Conservation (phyloP, 2,329 filamentous ascomycete species). For the Neopestalotiopsis sp. region DNA sequence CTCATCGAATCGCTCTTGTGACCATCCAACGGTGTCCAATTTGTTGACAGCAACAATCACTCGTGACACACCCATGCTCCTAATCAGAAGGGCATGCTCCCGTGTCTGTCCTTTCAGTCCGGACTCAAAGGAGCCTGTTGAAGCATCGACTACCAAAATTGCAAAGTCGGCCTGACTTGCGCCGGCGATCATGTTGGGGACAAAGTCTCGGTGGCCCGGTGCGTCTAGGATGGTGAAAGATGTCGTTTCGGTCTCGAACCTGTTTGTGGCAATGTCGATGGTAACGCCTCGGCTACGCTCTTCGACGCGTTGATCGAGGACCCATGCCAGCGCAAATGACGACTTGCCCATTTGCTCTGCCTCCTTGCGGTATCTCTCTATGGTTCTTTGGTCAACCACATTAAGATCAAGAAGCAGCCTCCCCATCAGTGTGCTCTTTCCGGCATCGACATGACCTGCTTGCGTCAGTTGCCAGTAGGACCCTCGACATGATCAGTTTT, state of each 20-base stretch:
- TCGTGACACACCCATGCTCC: conserved; percentile 88
- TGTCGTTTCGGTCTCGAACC: conserved; percentile 88
- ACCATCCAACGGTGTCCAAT: conserved; percentile 87
- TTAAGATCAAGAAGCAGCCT: conserved; percentile 88
- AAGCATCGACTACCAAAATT: conserved; percentile 90
- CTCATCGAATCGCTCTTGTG: conserved; percentile 79
- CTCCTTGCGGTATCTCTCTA: conserved; percentile 87
- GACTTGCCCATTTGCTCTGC: conserved; percentile 91
- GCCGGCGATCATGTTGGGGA: conserved; percentile 98
- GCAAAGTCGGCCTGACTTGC: conserved; percentile 96
- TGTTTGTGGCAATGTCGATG: conserved; percentile 94
- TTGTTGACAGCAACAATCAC: conserved; percentile 95
- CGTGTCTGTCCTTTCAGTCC: conserved; percentile 92
- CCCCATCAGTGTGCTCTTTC: conserved; percentile 97
- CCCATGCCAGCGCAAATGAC: conserved; percentile 96
- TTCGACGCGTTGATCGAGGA: conserved; percentile 89
- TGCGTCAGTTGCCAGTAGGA: background rate
- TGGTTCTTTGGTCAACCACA: conserved; percentile 83
- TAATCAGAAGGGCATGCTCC: conserved; percentile 87
- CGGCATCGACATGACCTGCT: conserved; percentile 93
- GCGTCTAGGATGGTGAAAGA: conserved; percentile 94
- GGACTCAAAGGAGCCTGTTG: conserved; percentile 89
- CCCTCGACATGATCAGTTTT: background rate
- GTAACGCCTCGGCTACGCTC: conserved; percentile 91
- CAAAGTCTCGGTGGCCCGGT: conserved; percentile 92